A percentile compares a stretch with the other conserved stretches of the same genome.
Evolutionary conservation across 768 basidiomycete genomes (phyloP).

Genomic region (Collybia mongolica): DNA sequence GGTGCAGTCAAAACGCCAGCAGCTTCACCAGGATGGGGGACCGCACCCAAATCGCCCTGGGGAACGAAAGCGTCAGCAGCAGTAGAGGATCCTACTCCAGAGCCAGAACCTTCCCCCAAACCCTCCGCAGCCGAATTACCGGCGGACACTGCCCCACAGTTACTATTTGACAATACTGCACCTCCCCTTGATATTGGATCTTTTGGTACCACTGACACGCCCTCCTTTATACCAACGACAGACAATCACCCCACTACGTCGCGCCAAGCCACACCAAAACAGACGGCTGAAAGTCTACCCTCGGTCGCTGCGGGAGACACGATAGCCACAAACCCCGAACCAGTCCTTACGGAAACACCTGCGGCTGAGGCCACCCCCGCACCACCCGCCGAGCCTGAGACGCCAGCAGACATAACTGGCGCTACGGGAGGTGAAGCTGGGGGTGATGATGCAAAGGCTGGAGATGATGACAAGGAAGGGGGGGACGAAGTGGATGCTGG

Average conservation of each 20-base stretch:
- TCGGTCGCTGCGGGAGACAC: not conserved
- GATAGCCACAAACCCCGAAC: not conserved
- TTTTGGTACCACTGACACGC: too few species aligned
- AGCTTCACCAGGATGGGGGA: not conserved
- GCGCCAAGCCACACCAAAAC: not conserved
- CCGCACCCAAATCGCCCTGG: not conserved
- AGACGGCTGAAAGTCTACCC: not conserved
- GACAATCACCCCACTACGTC: not conserved
- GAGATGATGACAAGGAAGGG: slow-evolving; percentile 9
- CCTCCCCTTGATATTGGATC: too few species aligned
- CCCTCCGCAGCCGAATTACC: too few species aligned
- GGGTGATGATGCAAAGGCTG: slow-evolving; percentile 10
- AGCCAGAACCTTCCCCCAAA: not conserved
- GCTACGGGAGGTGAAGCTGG: slow-evolving; percentile 10
- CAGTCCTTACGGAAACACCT: not conserved
- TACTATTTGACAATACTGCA: too few species aligned
- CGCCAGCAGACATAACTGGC: slow-evolving; percentile 4
- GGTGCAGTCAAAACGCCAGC: slow-evolving; percentile 5
- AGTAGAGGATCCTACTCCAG: not conserved
- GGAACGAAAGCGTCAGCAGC: not conserved
- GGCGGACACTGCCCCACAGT: too few species aligned
- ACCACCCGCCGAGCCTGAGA: slow-evolving; percentile 5
- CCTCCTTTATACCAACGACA: not conserved
- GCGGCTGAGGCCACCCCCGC: not conserved
- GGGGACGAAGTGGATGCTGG: slow-evolving; percentile 16